Evolutionary conservation across 2,329 filamentous ascomycete genomes (phyloP).

Genomic region (Didymella arachidicola): DNA sequence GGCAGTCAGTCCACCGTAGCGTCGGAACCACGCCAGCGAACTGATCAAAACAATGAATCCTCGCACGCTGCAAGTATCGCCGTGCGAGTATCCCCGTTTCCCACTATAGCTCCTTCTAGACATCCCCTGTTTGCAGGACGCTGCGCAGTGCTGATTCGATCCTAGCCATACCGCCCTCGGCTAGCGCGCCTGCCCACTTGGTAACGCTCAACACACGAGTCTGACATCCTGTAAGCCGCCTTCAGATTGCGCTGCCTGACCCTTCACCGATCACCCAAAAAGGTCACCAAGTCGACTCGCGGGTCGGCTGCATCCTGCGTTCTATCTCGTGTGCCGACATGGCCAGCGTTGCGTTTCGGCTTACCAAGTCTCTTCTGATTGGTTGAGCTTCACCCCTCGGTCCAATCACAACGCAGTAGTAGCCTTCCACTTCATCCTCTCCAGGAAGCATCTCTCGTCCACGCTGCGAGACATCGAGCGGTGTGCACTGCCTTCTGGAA

Average conservation of each 20-base stretch:
- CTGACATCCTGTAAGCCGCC: constrained; percentile 7
- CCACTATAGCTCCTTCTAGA: not conserved
- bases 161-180: constrained; percentile 1
- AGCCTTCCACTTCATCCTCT: constrained; percentile 4
- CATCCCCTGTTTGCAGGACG: constrained; percentile 4
- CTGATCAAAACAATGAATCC: not conserved
- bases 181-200: constrained; percentile 13
- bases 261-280: constrained; percentile 14
- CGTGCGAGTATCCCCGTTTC: not conserved
- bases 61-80: not conserved
- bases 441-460: constrained; percentile 3
- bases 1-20: not conserved
- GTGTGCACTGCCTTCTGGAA: constrained; percentile 8
- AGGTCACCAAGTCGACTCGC: constrained; percentile 3
- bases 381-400: not conserved
- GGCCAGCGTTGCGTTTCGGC: constrained; percentile 15
- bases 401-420: constrained; percentile 5
- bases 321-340: constrained; percentile 9
- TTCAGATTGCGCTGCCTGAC: constrained; percentile 12
- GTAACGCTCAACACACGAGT: constrained; percentile 1
- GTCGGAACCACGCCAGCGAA: constrained; percentile 7
- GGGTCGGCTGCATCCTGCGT: constrained; percentile 8
- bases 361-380: constrained; percentile 10
- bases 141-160: not conserved
- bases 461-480: constrained; percentile 13